Evolutionary conservation across 352 stramenopile species (phyloP).

Genomic region (Vaucheria bursata): DNA sequence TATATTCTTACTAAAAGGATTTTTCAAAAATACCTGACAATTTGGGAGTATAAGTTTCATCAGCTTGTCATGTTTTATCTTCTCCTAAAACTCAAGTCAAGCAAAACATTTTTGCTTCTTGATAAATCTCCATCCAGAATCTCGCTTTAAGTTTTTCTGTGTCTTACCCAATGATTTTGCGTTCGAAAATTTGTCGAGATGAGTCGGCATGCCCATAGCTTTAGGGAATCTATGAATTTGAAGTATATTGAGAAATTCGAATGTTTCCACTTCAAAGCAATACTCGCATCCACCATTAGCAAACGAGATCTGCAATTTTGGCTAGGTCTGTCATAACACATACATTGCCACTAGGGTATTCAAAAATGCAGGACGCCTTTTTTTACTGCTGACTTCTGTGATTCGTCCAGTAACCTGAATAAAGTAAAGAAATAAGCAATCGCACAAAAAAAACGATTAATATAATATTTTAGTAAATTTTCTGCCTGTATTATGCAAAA

Average conservation of each 20-base stretch:
- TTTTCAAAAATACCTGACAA: too few species aligned
- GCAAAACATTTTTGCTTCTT: constrained; percentile 88
- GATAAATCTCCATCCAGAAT: constrained; percentile 98
- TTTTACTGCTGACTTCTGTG: constrained; percentile 95
- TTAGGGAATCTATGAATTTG: constrained; percentile 79
- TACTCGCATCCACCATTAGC: constrained; percentile 96
- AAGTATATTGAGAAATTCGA: constrained; percentile 99
- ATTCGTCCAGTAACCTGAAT: constrained; percentile 72
- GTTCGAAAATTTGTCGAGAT: constrained; percentile 96
- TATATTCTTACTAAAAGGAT: too few species aligned
- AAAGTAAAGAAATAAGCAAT: too few species aligned
- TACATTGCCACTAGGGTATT: constrained; percentile 87
- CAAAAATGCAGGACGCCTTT: constrained; percentile 96
- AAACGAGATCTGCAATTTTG: constrained; percentile 98
- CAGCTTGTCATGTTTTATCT: too few species aligned
- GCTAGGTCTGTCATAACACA: constrained; percentile 83
- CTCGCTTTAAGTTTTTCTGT: constrained; percentile 81
- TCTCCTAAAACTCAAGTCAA: constrained; percentile 89
- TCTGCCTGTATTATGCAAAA: too few species aligned
- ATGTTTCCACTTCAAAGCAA: constrained; percentile 99
- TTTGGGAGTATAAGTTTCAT: too few species aligned
- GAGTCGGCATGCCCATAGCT: constrained; percentile 96
- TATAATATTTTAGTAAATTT: too few species aligned
- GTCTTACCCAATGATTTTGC: constrained; percentile 94
- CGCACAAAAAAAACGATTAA: too few species aligned